A percentile compares a stretch with the other conserved stretches of the same genome.
Evolutionary conservation across 2,329 filamentous ascomycete species (phyloP).

Genomic region (Metarhizium anisopliae): DNA sequence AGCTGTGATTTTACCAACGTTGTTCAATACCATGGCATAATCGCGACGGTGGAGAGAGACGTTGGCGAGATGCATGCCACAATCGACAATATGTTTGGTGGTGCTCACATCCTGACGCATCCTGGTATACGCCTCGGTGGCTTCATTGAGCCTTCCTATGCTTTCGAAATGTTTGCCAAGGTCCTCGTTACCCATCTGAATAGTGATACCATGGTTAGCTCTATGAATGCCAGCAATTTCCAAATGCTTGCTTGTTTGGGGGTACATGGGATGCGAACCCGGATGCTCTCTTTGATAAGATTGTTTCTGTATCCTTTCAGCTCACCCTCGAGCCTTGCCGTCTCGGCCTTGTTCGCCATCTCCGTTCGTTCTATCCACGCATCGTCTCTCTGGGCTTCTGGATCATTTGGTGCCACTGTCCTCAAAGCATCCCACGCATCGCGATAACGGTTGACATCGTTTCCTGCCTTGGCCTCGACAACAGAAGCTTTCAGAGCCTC

Average conservation of each 20-base stretch:
- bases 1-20: conserved; percentile 53
- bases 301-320: conserved; percentile 94
- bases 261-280: conserved; percentile 40
- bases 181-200: conserved; percentile 88
- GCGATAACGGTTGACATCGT: conserved; percentile 63
- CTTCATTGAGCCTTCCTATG: conserved; percentile 63
- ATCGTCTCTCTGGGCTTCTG: conserved; percentile 57
- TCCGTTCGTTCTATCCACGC: conserved; percentile 67
- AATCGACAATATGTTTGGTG: conserved; percentile 72
- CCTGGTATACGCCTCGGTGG: conserved; percentile 68
- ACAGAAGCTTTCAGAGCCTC: conserved; percentile 78
- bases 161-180: conserved; percentile 74
- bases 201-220: conserved; percentile 5
- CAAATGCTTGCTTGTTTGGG: neutral
- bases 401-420: conserved; percentile 54
- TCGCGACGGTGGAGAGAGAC: conserved; percentile 69
- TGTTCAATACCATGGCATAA: conserved; percentile 59
- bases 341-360: conserved; percentile 59
- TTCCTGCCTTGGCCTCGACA: conserved; percentile 64
- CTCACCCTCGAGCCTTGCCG: conserved; percentile 70
- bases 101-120: conserved; percentile 90
- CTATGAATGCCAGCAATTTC: neutral
- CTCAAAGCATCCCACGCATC: conserved; percentile 58
- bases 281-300: conserved; percentile 90
- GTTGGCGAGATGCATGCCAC: conserved; percentile 69